Conservation (phyloP, 345 rosid species). For the Corymbia maculata region DNA sequence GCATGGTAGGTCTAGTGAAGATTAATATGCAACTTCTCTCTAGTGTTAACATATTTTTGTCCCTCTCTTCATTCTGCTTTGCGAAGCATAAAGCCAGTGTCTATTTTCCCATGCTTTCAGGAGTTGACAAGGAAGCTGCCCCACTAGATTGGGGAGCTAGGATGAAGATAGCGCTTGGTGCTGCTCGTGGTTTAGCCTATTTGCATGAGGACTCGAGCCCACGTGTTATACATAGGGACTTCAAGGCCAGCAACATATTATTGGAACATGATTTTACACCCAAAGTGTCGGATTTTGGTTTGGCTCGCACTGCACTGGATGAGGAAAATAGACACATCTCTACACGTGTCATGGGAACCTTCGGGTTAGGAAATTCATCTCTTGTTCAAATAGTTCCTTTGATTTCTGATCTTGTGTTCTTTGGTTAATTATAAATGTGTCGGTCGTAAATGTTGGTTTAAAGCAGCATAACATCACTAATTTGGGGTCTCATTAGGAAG, state of each 20-base stretch:
- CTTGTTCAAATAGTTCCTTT: background rate
- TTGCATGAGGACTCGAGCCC: constrained; percentile 98
- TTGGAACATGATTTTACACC: constrained; percentile 88
- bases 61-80: background rate
- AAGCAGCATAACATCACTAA: background rate
- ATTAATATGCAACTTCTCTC: background rate
- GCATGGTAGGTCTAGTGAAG: constrained; percentile 44
- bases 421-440: background rate
- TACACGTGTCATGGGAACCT: constrained; percentile 97
- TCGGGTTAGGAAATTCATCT: constrained; percentile 44
- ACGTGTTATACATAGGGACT: constrained; percentile 90
- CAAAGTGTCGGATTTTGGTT: constrained; percentile 93
- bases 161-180: constrained; percentile 92
- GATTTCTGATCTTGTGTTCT: background rate
- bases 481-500: background rate
- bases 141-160: constrained; percentile 90
- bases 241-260: constrained; percentile 92
- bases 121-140: constrained; percentile 59
- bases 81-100: background rate
- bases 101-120: constrained; percentile 14
- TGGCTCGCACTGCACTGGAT: constrained; percentile 87
- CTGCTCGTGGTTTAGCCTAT: constrained; percentile 93
- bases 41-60: background rate
- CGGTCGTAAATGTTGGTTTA: background rate
- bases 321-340: constrained; percentile 89